A percentile compares a stretch with the other conserved stretches of the same genome.
These are phyloP conservation scores for Komagataella phaffii DNA, from an alignment of 805 yeast species.

Conservation along the genomic window DNA sequence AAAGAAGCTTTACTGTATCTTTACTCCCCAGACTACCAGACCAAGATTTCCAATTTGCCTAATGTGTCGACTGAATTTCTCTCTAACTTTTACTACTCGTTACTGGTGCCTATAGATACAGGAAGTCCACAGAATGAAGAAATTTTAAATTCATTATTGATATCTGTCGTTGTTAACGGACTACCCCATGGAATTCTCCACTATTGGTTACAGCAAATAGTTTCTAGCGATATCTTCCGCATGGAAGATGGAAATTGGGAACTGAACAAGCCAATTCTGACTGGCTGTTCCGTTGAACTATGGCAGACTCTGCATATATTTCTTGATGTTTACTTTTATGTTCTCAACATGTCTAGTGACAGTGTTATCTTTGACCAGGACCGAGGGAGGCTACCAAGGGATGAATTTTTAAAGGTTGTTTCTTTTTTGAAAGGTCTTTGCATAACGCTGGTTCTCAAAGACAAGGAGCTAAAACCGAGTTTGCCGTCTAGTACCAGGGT, in stretches of 20 bases:
- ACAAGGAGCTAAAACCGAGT: neutral
- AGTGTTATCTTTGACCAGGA: slow-evolving; percentile 30
- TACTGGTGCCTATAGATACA: slow-evolving; percentile 5
- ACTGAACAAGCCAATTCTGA: neutral
- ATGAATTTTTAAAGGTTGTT: slow-evolving; percentile 31
- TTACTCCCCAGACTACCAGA: neutral
- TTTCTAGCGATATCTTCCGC: neutral
- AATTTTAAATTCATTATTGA: neutral
- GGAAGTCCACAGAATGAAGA: slow-evolving; percentile 4
- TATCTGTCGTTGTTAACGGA: neutral
- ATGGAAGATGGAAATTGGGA: neutral
- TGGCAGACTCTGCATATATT: slow-evolving; percentile 31
- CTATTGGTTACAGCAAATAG: neutral
- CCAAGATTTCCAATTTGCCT: neutral
- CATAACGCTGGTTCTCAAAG: neutral
- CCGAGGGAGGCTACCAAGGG: slow-evolving; percentile 24
- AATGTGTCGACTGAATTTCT: neutral
- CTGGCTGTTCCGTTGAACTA: slow-evolving; percentile 7
- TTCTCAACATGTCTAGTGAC: slow-evolving; percentile 57
- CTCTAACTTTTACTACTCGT: slow-evolving; percentile 5
- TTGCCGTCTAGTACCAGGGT: neutral
- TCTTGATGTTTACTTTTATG: slow-evolving; percentile 51
- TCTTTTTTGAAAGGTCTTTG: slow-evolving; percentile 25
- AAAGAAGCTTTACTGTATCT: neutral
- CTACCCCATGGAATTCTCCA: neutral